Percentiles rank a stretch among this genome's conserved stretches.
Conservation (phyloP, 1,284 basidiomycete species). For the Mycena sp. region DNA sequence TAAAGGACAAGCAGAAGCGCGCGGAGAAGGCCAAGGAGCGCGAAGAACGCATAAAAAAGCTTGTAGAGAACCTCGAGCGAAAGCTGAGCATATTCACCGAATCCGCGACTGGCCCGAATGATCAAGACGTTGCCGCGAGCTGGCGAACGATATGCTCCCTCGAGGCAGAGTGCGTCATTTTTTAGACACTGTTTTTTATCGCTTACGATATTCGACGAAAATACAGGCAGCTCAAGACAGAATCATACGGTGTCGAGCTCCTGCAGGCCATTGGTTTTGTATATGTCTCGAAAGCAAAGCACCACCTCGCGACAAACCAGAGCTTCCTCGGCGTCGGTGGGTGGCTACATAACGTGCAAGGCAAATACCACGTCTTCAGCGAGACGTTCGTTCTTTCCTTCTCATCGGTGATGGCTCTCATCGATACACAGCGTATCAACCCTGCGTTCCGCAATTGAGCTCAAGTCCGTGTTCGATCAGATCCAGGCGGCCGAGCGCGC, state of each 20-base stretch:
- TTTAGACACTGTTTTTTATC: slow-evolving; percentile 12
- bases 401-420: not conserved
- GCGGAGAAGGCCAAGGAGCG: slow-evolving; percentile 88
- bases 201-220: slow-evolving; percentile 9
- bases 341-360: slow-evolving; percentile 95
- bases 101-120: slow-evolving; percentile 81
- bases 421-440: slow-evolving; percentile 77
- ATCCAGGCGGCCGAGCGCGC: slow-evolving; percentile 92
- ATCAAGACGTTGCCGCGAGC: slow-evolving; percentile 72
- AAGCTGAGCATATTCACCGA: slow-evolving; percentile 95
- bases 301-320: slow-evolving; percentile 82
- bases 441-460: slow-evolving; percentile 87
- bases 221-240: slow-evolving; percentile 81
- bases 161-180: slow-evolving; percentile 78
- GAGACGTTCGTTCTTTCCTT: slow-evolving; percentile 75
- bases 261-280: slow-evolving; percentile 93
- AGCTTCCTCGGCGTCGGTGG: slow-evolving; percentile 86
- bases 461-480: slow-evolving; percentile 96
- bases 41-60: slow-evolving; percentile 82
- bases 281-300: slow-evolving; percentile 86
- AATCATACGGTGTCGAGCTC: slow-evolving; percentile 94
- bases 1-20: slow-evolving; percentile 73
- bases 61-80: slow-evolving; percentile 86
- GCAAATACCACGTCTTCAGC: slow-evolving; percentile 92
- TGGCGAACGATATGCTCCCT: slow-evolving; percentile 83